A percentile compares a stretch with the other conserved stretches of the same genome.
Conservation (phyloP, 2,329 filamentous ascomycete species). For the Rhynchosporium graminicola region DNA sequence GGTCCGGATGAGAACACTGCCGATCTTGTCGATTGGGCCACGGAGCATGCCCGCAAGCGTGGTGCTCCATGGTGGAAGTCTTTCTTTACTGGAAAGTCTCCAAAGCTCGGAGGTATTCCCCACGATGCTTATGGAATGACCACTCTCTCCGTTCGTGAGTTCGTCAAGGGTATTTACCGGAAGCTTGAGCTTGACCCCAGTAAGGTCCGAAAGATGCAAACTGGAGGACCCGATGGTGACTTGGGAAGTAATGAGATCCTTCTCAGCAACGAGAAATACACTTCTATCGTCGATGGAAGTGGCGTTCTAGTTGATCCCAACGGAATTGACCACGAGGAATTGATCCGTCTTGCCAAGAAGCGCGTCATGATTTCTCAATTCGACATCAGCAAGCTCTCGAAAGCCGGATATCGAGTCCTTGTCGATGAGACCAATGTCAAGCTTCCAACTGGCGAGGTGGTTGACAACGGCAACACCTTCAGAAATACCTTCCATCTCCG, state of each 20-base stretch:
- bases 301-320: constrained; percentile 93
- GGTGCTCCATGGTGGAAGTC: constrained; percentile 99
- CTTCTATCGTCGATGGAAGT: constrained; percentile 90
- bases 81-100: constrained; percentile 99
- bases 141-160: constrained; percentile 92
- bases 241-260: constrained; percentile 97
- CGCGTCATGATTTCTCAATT: constrained; percentile 90
- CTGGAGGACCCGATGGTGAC: constrained; percentile 94
- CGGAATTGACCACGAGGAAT: constrained; percentile 81
- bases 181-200: constrained; percentile 88
- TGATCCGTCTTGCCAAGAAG: constrained; percentile 79
- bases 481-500: constrained; percentile 97
- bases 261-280: constrained; percentile 93
- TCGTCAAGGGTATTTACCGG: constrained; percentile 94
- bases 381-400: constrained; percentile 80
- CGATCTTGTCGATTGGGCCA: constrained; percentile 98
- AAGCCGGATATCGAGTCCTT: constrained; percentile 85
- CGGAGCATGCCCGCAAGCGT: constrained; percentile 82
- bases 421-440: constrained; percentile 87
- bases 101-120: constrained; percentile 91
- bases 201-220: constrained; percentile 91
- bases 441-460: constrained; percentile 82
- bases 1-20: constrained; percentile 99
- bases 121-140: constrained; percentile 98
- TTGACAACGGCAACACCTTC: constrained; percentile 92